Base-by-base conservation (phyloP, 2,329 filamentous ascomycete genomes). In the Pseudogymnoascus sp. region DNA sequence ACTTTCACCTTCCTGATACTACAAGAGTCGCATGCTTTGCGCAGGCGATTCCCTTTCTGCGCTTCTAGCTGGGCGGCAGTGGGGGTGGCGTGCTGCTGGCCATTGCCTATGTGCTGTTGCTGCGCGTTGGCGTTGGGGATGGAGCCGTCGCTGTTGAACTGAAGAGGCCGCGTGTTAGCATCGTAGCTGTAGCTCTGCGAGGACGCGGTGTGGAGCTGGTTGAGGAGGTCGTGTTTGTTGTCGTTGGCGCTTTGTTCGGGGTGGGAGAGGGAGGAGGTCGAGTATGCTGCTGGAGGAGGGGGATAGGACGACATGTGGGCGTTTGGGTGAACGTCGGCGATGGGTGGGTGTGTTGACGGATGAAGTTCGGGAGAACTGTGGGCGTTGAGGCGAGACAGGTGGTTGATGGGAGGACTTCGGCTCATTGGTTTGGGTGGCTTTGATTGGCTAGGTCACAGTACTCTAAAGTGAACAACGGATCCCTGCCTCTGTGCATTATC, bases 1-100 rank as follows among this genome's bases (percentile, higher is more conserved):
- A 81, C 79, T 75, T 81, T 82, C 62, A 82, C 80, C 70, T 82
- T 82, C 35, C 80, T 75, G 62, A 80, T 78, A 70, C 78, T 81
- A 66, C 80, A 82, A 65, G 78, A 79, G 71, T 82, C 80, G 71
- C 80, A 82, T 61, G 80, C 80, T 72, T 80, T 81, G 63, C 77
- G 75, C 68, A 81, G 69, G 66, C 80, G 68, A 35, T 72, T 72
- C 21, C 66, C 68, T 66, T 73, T 74, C 33, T 67, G 65, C 10
- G 37, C 63, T 10, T 72, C 70, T 31, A 64, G 14, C 44, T 53
- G 44, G 44, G 64, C 63, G 42, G 62, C 50, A 24, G 62, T 64
- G 8, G 62, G 63, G 8, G 64, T 47, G 11, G 61, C 63, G 53
- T 69, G 40, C 16, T 66, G 65, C 24, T 63, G 63, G 8, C 64